Evolutionary conservation across 2,329 filamentous ascomycete genomes (phyloP).

Genomic region (Macroventuria anomochaeta): DNA sequence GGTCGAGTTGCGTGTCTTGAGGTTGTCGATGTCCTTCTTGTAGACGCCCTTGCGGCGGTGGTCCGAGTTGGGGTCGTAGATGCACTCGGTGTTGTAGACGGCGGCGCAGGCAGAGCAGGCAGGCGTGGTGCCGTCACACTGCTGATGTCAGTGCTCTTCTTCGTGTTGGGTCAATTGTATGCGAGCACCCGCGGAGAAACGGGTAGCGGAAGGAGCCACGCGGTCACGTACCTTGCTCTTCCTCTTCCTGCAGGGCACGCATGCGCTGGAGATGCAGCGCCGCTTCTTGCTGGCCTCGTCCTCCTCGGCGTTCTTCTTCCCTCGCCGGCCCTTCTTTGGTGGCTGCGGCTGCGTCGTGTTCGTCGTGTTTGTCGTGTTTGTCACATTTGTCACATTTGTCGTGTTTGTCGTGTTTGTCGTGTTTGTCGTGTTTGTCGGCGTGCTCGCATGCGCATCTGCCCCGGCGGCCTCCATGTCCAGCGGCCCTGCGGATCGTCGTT

Average conservation of each 20-base stretch:
- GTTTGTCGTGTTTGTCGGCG: neutral
- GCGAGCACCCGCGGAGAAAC: conserved; percentile 2
- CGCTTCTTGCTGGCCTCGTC: conserved; percentile 54
- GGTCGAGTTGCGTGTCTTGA: conserved; percentile 86
- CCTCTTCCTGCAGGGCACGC: conserved; percentile 50
- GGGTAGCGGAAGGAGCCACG: neutral
- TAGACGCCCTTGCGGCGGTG: conserved; percentile 97
- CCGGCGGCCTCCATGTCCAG: conserved; percentile 23
- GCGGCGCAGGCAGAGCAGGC: conserved; percentile 95
- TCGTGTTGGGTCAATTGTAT: no score
- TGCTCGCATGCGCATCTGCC: conserved; percentile 9
- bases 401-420: neutral
- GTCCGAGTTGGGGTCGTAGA: conserved; percentile 96
- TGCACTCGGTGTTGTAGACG: conserved; percentile 87
- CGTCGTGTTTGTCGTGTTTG: neutral
- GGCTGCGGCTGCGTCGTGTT: conserved; percentile 19
- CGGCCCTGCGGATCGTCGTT: conserved; percentile 18
- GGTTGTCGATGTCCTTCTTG: conserved; percentile 86
- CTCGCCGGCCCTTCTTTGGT: conserved; percentile 43
- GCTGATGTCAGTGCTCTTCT: conserved; percentile 18
- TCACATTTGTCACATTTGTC: neutral
- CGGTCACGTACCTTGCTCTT: conserved; percentile 49
- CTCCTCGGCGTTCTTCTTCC: conserved; percentile 43
- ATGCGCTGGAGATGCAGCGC: conserved; percentile 51
- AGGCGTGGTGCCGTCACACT: conserved; percentile 88